phyloP scores from a whole-genome alignment of 2,329 filamentous ascomycete species.

The Calonectria leucothoes region DNA sequence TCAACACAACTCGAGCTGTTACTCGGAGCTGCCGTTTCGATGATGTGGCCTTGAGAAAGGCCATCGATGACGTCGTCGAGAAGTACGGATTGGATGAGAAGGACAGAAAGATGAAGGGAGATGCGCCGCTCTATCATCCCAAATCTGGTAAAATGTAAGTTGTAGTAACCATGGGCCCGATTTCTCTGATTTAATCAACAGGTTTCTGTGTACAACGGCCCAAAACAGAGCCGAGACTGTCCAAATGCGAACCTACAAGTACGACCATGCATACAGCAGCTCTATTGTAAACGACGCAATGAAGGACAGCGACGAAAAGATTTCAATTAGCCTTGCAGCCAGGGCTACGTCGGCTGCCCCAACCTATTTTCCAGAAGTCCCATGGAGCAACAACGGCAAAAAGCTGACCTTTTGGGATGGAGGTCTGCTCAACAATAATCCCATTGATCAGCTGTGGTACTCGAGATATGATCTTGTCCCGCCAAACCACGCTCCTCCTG shows the following conservation, averaged over 20 bases:
- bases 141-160: slow-evolving; percentile 23
- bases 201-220: slow-evolving; percentile 22
- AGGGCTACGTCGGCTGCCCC: slow-evolving; percentile 33
- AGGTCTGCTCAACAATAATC: slow-evolving; percentile 35
- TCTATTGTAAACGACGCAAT: slow-evolving; percentile 29
- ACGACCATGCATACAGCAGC: slow-evolving; percentile 17
- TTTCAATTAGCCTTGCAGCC: slow-evolving; percentile 34
- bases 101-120: slow-evolving; percentile 26
- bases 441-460: slow-evolving; percentile 35
- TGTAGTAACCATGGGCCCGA: too few species aligned
- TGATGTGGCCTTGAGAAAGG: slow-evolving; percentile 16
- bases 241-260: slow-evolving; percentile 26
- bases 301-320: slow-evolving; percentile 4
- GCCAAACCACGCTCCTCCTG: neutral
- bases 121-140: slow-evolving; percentile 27
- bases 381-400: slow-evolving; percentile 3
- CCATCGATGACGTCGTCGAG: slow-evolving; percentile 26
- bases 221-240: slow-evolving; percentile 33
- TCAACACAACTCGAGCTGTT: slow-evolving; percentile 30
- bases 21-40: slow-evolving; percentile 31
- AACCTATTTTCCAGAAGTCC: slow-evolving; percentile 31
- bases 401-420: slow-evolving; percentile 30
- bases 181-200: neutral
- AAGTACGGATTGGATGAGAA: slow-evolving; percentile 30
- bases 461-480: slow-evolving; percentile 31